Percentiles rank a stretch among this genome's conserved stretches.
Conservation (phyloP, 768 basidiomycete genomes). For the Solioccasus polychromus region DNA sequence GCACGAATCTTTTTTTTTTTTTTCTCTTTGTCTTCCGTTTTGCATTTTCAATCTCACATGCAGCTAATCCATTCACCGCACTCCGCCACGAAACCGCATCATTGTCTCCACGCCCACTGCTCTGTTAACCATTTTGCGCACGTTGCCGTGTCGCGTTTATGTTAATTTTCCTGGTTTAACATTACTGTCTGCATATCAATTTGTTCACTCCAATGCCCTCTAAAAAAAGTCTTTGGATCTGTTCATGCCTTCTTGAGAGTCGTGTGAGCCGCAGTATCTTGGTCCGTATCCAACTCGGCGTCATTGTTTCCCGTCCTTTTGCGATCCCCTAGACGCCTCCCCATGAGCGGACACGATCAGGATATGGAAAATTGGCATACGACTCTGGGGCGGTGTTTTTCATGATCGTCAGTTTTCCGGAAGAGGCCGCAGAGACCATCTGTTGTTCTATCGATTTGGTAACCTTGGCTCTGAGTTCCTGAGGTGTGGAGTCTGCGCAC, state of each 20-base stretch:
- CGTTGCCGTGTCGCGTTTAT: constrained; percentile 10
- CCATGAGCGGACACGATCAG: constrained; percentile 3
- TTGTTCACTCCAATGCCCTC: constrained; percentile 3
- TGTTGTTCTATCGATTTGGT: constrained; percentile 89
- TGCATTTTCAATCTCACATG: constrained; percentile 25
- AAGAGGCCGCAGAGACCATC: constrained; percentile 85
- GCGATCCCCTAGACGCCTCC: constrained; percentile 16
- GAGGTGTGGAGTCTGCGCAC: neutral
- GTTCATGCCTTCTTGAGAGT: neutral
- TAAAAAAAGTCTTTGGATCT: constrained; percentile 4
- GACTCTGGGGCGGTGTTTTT: constrained; percentile 48
- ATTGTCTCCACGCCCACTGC: constrained; percentile 5
- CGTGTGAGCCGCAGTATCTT: neutral
- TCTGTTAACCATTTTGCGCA: constrained; percentile 17
- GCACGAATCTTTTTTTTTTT: constrained; percentile 15
- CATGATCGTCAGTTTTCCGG: constrained; percentile 92
- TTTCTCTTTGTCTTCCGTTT: constrained; percentile 2
- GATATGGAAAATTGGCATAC: constrained; percentile 15
- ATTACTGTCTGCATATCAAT: constrained; percentile 7
- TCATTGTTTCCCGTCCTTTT: constrained; percentile 21
- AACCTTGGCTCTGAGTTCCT: constrained; percentile 89
- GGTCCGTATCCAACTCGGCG: neutral
- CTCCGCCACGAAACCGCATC: constrained; percentile 19
- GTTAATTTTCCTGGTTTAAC: constrained; percentile 17
- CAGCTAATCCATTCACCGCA: constrained; percentile 14